Percentiles rank a stretch among this genome's conserved stretches.
Conservation (phyloP, 2,329 filamentous ascomycete species). For the Apiospora sp. region DNA sequence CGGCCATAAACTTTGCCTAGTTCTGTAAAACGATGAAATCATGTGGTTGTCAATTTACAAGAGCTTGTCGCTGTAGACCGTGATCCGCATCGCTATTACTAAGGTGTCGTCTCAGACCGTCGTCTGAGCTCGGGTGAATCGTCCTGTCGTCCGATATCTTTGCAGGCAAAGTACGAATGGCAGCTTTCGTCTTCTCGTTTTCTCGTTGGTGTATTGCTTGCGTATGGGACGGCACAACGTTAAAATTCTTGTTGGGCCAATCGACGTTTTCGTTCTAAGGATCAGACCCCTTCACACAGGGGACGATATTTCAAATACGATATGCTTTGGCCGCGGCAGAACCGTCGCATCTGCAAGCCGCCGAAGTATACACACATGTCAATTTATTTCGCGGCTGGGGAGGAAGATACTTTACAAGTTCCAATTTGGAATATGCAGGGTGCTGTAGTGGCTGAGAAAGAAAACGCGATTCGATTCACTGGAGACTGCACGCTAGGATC, state of each 20-base stretch:
- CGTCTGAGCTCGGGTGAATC: neutral
- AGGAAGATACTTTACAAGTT: neutral
- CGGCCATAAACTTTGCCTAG: neutral
- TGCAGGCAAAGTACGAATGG: neutral
- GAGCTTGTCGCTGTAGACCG: neutral
- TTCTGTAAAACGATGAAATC: neutral
- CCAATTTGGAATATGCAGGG: neutral
- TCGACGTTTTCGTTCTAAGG: neutral
- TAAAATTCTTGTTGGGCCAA: neutral
- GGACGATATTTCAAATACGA: neutral
- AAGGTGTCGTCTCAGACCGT: neutral
- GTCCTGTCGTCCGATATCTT: neutral
- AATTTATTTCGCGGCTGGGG: neutral
- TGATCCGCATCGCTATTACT: neutral
- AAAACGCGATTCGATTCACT: neutral
- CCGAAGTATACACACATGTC: neutral
- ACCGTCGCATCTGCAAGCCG: slow-evolving; percentile 4
- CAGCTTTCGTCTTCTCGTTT: neutral
- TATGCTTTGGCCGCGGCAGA: neutral
- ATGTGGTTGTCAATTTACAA: neutral
- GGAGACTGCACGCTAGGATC: neutral
- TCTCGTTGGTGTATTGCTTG: neutral
- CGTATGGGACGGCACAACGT: neutral
- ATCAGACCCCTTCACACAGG: neutral
- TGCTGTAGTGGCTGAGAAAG: neutral